Percentiles rank a stretch among this genome's conserved stretches.
phyloP scores from a whole-genome alignment of 176 grass and related monocot genomes.

The Thalia dealbata region DNA sequence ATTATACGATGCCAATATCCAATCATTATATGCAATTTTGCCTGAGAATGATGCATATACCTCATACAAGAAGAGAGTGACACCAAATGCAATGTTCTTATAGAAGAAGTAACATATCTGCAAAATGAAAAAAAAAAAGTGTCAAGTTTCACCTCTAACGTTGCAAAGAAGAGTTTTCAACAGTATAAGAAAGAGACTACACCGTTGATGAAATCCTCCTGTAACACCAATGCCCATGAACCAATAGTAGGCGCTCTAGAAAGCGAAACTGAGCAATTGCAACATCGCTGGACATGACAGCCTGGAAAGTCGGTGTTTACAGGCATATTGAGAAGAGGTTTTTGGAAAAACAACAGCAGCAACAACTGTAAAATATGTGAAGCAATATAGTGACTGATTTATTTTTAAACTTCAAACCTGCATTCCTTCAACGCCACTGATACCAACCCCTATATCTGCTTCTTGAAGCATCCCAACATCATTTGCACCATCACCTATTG shows the following conservation, averaged over 20 bases:
- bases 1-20: slow-evolving; percentile 52
- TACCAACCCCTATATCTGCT: slow-evolving; percentile 95
- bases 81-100: slow-evolving; percentile 86
- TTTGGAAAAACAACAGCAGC: neutral
- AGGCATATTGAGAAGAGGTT: neutral
- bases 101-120: slow-evolving; percentile 99
- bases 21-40: slow-evolving; percentile 60
- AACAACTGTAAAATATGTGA: neutral
- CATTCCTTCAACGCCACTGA: slow-evolving; percentile 98
- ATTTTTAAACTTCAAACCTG: slow-evolving; percentile 60
- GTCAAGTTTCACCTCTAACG: neutral
- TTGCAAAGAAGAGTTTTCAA: neutral
- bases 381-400: neutral
- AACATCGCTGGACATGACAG: slow-evolving; percentile 92
- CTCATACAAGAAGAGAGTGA: slow-evolving; percentile 76
- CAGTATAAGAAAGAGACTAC: neutral
- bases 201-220: slow-evolving; percentile 88
- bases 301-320: slow-evolving; percentile 29
- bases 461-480: slow-evolving; percentile 99
- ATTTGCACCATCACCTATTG: slow-evolving; percentile 95
- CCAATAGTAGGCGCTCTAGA: slow-evolving; percentile 71
- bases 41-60: slow-evolving; percentile 55
- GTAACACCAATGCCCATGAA: slow-evolving; percentile 96
- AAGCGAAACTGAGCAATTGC: slow-evolving; percentile 88
- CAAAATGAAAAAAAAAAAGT: neutral